These are phyloP conservation scores for Entophlyctis luteolus DNA, from an alignment of 192 early-diverging fungal species.

Conservation along the genomic window DNA sequence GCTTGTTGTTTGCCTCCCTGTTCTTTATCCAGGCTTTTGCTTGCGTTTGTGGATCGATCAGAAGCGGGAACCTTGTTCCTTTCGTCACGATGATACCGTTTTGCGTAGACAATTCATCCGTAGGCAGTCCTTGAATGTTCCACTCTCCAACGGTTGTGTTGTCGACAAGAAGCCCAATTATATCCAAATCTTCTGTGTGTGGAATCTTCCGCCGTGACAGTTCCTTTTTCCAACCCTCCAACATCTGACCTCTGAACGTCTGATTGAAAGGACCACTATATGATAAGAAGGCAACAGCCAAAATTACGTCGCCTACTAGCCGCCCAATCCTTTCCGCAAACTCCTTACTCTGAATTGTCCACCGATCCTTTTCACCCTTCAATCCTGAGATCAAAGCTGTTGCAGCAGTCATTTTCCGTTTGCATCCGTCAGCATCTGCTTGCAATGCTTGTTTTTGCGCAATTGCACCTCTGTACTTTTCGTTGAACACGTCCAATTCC, in stretches of 20 bases:
- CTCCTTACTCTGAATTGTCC: constrained; percentile 65
- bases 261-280: constrained; percentile 66
- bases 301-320: constrained; percentile 59
- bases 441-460: constrained; percentile 55
- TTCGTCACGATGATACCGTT: constrained; percentile 64
- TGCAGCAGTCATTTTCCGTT: constrained; percentile 63
- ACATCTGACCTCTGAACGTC: constrained; percentile 49
- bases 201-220: constrained; percentile 53
- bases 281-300: constrained; percentile 58
- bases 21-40: constrained; percentile 65
- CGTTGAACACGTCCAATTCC: constrained; percentile 60
- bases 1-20: constrained; percentile 61
- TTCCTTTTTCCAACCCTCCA: constrained; percentile 59
- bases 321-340: constrained; percentile 59
- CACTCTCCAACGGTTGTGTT: constrained; percentile 61
- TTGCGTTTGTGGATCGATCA: constrained; percentile 64
- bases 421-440: constrained; percentile 61
- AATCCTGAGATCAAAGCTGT: constrained; percentile 58
- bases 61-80: constrained; percentile 57
- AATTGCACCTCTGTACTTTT: constrained; percentile 61
- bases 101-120: constrained; percentile 61
- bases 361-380: constrained; percentile 64
- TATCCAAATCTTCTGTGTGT: constrained; percentile 58
- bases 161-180: constrained; percentile 57
- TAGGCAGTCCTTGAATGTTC: constrained; percentile 66